Evolutionary conservation across 2,329 filamentous ascomycete genomes (phyloP).

Genomic region (Trichoderma simmonsii): DNA sequence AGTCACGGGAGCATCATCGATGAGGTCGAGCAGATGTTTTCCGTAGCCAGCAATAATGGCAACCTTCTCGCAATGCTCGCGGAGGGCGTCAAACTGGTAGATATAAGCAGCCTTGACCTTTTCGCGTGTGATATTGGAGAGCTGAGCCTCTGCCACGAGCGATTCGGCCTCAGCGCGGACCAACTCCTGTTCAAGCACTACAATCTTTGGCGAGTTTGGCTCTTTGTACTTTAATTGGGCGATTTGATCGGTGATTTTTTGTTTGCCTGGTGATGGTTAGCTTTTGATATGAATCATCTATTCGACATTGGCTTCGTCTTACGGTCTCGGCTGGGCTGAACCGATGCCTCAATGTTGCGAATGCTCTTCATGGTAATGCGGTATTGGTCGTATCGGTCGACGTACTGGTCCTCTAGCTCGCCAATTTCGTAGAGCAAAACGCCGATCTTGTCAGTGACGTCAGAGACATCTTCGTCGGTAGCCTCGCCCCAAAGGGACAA

Average conservation of each 20-base stretch:
- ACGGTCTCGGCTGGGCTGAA: conserved; percentile 97
- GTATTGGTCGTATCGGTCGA: conserved; percentile 99
- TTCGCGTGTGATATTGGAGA: conserved; percentile 98
- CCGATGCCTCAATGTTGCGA: conserved; percentile 96
- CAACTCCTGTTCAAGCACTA: conserved; percentile 96
- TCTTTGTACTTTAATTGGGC: conserved; percentile 99
- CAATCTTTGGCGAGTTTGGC: conserved; percentile 94
- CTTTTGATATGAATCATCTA: not conserved
- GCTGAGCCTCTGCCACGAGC: conserved; percentile 95
- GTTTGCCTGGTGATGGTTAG: conserved; percentile 66
- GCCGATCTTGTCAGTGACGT: conserved; percentile 97
- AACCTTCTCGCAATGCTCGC: conserved; percentile 96
- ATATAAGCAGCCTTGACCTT: conserved; percentile 98
- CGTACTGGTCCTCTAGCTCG: conserved; percentile 96
- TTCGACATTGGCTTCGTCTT: conserved; percentile 38
- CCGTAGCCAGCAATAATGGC: conserved; percentile 97
- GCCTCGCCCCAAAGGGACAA: conserved; percentile 95
- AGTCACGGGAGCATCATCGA: conserved; percentile 95
- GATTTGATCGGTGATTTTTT: conserved; percentile 98
- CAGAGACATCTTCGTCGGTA: conserved; percentile 95
- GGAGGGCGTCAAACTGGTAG: conserved; percentile 96
- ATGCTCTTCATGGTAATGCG: conserved; percentile 99
- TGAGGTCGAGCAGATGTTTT: conserved; percentile 94
- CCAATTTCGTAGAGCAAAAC: conserved; percentile 98
- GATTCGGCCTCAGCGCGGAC: conserved; percentile 98